Evolutionary conservation across 495 filamentous ascomycete species (phyloP), one percentile per base, ranked within the genome.

Genomic region (Podospora pseudopauciseta): DNA sequence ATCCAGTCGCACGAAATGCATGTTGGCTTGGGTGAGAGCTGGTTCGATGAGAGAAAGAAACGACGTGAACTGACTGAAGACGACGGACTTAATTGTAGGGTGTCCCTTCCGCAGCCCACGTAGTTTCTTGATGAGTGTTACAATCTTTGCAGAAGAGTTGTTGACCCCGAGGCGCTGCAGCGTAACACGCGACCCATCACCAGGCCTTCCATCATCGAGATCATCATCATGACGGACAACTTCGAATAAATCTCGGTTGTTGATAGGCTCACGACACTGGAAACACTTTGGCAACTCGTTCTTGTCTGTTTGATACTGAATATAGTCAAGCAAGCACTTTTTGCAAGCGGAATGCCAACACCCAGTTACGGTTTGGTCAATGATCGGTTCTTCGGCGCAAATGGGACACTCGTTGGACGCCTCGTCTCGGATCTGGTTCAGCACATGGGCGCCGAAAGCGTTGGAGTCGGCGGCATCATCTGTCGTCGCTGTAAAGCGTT

Each of bases 321-420:
- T 93, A 73, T 93, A 96, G 71, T 93, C 88, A 4, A 92, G 79
- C 27, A 97, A 83, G 72, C 95, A 99, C 59, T 92, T 88, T 78
- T 95, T 96, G 83, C 95, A 99, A 2, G 95, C 94, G 26, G 91
- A 92, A 77, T 99, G 95, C 91, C 94, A 98, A 79, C 95, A 99
- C 0, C 92, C 91, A 0, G 95, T 97, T 0, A 99, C 94, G 1
- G 92, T 89, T 67, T 96, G 94, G 58, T 97, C 90, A 58, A 90
- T 86, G 92, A 97, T 97, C 5, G 93, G 93, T 75, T 97, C 95
- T 75, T 97, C 93, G 7, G 91, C 86, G 79, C 95, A 99, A 68
- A 99, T 92, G 7, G 95, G 94, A 74, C 95, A 99, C 79, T 99
- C 95, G 63, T 90, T 90, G 58, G 89, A 87, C 20, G 88, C 89